A percentile compares a stretch with the other conserved stretches of the same genome.
Evolutionary conservation across 139 green algal genomes (phyloP).

Genomic region (Volvox africanus): DNA sequence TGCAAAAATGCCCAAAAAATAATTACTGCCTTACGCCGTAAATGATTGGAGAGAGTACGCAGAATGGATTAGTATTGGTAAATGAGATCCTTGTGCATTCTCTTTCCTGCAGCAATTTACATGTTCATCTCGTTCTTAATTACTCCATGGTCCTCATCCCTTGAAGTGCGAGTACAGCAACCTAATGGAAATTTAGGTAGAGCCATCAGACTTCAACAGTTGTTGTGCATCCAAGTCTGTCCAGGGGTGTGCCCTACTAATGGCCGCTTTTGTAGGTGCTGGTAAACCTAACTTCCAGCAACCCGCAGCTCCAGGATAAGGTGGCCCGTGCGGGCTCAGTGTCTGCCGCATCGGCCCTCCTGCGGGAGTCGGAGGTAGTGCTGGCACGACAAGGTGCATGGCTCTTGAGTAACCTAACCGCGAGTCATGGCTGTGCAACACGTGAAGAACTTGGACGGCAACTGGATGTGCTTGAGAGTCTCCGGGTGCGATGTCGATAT

Average conservation of each 20-base stretch:
- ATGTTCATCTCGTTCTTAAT: not conserved
- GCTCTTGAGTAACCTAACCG: slow-evolving; percentile 25
- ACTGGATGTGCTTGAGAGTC: not conserved
- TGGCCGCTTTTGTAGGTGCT: not conserved
- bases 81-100: not conserved
- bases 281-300: slow-evolving; percentile 18
- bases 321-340: not conserved
- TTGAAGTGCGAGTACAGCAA: not conserved
- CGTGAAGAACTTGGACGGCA: not conserved
- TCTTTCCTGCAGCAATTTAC: not conserved
- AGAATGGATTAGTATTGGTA: not conserved
- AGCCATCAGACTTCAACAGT: no score
- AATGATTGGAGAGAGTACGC: not conserved
- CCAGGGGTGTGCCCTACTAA: not conserved
- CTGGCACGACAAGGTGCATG: not conserved
- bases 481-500: slow-evolving; percentile 15
- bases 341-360: not conserved
- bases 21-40: not conserved
- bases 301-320: not conserved
- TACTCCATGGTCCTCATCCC: not conserved
- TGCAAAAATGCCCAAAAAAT: no score
- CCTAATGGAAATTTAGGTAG: not conserved
- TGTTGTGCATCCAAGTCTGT: no score
- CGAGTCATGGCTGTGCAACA: not conserved
- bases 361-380: not conserved